phyloP scores from a whole-genome alignment of 306 rosid species.

The Medicago truncatula region DNA sequence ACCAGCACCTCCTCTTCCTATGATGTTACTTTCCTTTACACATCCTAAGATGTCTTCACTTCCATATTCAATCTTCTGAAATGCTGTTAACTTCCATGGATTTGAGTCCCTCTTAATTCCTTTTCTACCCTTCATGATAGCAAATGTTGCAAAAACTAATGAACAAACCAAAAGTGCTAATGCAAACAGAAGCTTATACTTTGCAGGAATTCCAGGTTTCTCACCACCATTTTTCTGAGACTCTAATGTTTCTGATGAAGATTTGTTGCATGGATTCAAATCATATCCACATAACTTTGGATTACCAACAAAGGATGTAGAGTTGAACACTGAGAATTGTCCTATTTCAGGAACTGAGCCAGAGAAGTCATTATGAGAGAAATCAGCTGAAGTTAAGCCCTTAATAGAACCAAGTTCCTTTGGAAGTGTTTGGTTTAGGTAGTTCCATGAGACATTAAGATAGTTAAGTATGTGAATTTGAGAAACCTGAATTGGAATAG shows the following conservation, averaged over 20 bases:
- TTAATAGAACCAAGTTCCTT: constrained; percentile 70
- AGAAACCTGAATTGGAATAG: constrained; percentile 71
- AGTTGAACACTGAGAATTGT: constrained; percentile 69
- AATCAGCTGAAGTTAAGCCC: constrained; percentile 85
- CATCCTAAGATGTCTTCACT: constrained; percentile 77
- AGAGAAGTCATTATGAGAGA: constrained; percentile 80
- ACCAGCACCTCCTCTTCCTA: constrained; percentile 97
- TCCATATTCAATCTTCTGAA: constrained; percentile 78
- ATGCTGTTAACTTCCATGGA: constrained; percentile 83
- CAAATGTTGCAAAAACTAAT: constrained; percentile 67
- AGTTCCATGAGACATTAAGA: constrained; percentile 88
- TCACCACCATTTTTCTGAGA: constrained; percentile 37
- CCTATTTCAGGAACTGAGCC: constrained; percentile 79
- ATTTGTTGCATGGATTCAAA: constrained; percentile 56
- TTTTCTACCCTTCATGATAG: constrained; percentile 68
- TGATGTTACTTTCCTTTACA: constrained; percentile 75
- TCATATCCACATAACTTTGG: constrained; percentile 77
- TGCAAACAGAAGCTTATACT: constrained; percentile 77
- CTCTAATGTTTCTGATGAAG: constrained; percentile 43
- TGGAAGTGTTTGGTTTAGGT: constrained; percentile 70
- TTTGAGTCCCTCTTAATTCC: constrained; percentile 51
- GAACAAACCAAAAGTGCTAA: constrained; percentile 75
- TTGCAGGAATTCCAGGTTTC: constrained; percentile 55
- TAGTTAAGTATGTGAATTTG: constrained; percentile 76
- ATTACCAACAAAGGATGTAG: constrained; percentile 71